A percentile compares a stretch with the other conserved stretches of the same genome.
Conservation (phyloP, 2,329 filamentous ascomycete species). For the Nemania abortiva region DNA sequence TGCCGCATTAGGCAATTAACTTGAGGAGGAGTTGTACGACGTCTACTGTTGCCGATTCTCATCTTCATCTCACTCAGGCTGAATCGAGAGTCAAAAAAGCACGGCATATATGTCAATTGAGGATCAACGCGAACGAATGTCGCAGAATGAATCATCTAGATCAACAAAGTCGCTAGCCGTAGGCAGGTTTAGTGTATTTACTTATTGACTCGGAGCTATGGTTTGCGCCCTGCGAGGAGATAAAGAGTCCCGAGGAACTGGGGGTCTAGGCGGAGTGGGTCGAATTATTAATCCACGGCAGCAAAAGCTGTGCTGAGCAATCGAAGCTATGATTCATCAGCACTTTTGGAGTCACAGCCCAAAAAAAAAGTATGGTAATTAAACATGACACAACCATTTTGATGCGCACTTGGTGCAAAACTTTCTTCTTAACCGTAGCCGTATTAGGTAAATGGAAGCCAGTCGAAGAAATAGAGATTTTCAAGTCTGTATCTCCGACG, state of each 20-base stretch:
- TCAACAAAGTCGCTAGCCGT: background rate
- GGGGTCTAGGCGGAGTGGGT: conserved; percentile 27
- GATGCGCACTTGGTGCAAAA: conserved; percentile 16
- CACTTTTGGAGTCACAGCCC: conserved; percentile 37
- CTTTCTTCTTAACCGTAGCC: background rate
- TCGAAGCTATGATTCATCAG: conserved; percentile 41
- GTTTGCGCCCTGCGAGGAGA: conserved; percentile 25
- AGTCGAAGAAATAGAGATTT: conserved; percentile 16
- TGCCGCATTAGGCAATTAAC: background rate
- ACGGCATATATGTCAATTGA: conserved; percentile 17
- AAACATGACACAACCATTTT: conserved; percentile 34
- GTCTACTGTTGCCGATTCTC: background rate
- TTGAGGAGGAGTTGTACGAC: background rate
- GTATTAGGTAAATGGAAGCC: conserved; percentile 15
- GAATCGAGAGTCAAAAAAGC: background rate
- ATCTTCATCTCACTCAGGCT: conserved; percentile 7
- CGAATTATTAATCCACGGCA: conserved; percentile 40
- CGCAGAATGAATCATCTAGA: conserved; percentile 21
- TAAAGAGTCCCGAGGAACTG: conserved; percentile 1
- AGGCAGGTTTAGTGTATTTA: background rate
- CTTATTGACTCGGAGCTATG: conserved; percentile 21
- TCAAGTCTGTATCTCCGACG: background rate
- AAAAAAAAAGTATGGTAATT: conserved; percentile 30
- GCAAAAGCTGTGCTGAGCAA: conserved; percentile 41
- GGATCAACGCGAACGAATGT: conserved; percentile 30